Evolutionary conservation across 257 asterid genomes (phyloP), one percentile per base, ranked within the genome.

Genomic region (Nicotiana obtusifolia): DNA sequence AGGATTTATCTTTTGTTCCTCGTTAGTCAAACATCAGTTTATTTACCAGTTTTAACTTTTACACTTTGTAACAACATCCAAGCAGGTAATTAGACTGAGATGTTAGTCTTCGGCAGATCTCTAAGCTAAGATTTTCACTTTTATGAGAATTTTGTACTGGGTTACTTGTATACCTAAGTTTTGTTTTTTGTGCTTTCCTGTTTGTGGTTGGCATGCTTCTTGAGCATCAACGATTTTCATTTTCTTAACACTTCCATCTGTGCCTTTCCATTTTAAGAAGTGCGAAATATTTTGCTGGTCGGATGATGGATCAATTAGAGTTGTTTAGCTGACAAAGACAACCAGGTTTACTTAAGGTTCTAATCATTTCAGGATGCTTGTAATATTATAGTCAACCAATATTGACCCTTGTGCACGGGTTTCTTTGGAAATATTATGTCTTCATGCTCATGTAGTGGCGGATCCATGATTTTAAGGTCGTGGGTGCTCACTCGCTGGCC

Each of bases 51-150:
- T 78, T 30, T 57, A 26, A 22, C 71, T 78, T 60, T 78, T 44
- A 57, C 73, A 78, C 82, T 78, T 52, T 73, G 79, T 73, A 73
- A 7, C 41, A 24, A 15, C 61, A 73, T 47, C 79, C 79, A 73
- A 73, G 61, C 61, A 73, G 79, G 60, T 73, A 47, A 73, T 47
- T 73, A 73, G 79, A 73, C 79, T 47, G 79, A 47, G 41, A 47
- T 73, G 79, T 47, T 24, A 73, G 41, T 73, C 79, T 47, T 47
- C 24, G 37, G 79, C 60, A 73, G 8, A 47, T 73, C 79, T 24
- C 41, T 73, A 11, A 71, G 78, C 78, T 71, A 71, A 44, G 59
- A 44, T 41, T 69, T 69, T 71, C 33, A 41, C 78, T 71, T 71
- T 44, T 41, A 41, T 14, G 61, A 73, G 79, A 73, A 47, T 73